Evolutionary conservation across 2,329 filamentous ascomycete species (phyloP).

Genomic region (Sporothrix protearum): DNA sequence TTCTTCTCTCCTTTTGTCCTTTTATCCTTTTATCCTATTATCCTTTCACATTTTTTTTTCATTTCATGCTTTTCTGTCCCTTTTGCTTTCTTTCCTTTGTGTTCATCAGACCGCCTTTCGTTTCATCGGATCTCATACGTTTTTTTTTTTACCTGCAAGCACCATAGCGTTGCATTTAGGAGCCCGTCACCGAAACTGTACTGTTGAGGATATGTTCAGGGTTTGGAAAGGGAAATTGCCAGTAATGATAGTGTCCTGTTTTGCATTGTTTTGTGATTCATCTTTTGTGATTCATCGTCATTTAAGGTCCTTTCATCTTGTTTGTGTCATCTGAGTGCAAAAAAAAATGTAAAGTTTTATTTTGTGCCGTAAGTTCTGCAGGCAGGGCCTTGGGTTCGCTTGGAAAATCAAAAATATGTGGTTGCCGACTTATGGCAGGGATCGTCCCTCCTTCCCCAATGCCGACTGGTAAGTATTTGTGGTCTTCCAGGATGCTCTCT

Average conservation of each 20-base stretch:
- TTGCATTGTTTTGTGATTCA: neutral
- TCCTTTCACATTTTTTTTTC: neutral
- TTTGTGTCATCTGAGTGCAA: neutral
- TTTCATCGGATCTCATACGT: neutral
- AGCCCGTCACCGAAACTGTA: constrained; percentile 20
- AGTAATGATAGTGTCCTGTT: neutral
- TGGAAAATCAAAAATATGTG: neutral
- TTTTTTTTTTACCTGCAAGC: neutral
- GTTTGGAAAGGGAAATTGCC: neutral
- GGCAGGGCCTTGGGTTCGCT: neutral
- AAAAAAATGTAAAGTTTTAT: neutral
- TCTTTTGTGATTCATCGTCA: neutral
- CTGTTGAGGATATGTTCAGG: neutral
- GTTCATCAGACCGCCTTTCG: neutral
- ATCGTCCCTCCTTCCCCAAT: neutral
- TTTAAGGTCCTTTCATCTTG: neutral
- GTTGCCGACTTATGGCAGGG: neutral
- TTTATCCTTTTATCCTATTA: neutral
- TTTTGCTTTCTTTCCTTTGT: neutral
- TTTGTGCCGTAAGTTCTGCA: neutral
- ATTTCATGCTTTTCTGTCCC: neutral
- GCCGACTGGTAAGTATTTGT: neutral
- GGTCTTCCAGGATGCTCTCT: neutral
- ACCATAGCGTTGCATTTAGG: constrained; percentile 7
- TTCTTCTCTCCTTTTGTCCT: neutral